Evolutionary conservation across 768 basidiomycete genomes (phyloP), one percentile per base, ranked within the genome.

Genomic region (Boletales sp.): DNA sequence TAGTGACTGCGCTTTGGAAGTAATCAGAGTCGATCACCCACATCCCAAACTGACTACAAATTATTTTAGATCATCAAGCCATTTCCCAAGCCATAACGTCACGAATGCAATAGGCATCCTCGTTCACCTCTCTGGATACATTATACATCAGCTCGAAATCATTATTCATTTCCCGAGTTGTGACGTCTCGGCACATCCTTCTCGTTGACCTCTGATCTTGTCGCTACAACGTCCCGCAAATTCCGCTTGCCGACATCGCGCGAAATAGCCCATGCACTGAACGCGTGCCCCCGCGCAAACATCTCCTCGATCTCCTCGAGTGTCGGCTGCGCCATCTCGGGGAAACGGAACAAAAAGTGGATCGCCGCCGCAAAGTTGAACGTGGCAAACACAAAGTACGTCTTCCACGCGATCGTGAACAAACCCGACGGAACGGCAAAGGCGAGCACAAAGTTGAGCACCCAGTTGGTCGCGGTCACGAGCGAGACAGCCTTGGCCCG

Each of bases 221-320:
- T 41, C 9, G 12, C 40, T 6, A 74, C 61, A 37, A 84, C 73
- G 18, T 86, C 76, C 14, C 72, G 66, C 54, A 86, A 67, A 4
- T 76, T 80, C 75, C 75, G 82, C 75, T 74, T 79, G 5, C 86
- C 86, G 21, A 84, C 80, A 32, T 81, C 66, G 53, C 77, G 75
- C 35, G 74, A 73, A 54, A 87, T 76, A 52, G 75, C 77, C 87
- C 88, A 90, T 6, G 88, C 86, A 15, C 81, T 73, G 69, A 84
- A 90, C 30, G 68, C 62, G 56, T 90, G 80, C 0, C 85, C 86
- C 56, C 83, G 79, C 6, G 72, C 69, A 72, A 90, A 90, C 55
- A n/a, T n/a, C n/a, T 90, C 79, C 6, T 83, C 87, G n/a, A 90
- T 76, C 66, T 90, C 87, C 67, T 90, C 88, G 10, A 90, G 77